Evolutionary conservation across 1,284 basidiomycete genomes (phyloP).

Genomic region (Boletellus deceptivus): DNA sequence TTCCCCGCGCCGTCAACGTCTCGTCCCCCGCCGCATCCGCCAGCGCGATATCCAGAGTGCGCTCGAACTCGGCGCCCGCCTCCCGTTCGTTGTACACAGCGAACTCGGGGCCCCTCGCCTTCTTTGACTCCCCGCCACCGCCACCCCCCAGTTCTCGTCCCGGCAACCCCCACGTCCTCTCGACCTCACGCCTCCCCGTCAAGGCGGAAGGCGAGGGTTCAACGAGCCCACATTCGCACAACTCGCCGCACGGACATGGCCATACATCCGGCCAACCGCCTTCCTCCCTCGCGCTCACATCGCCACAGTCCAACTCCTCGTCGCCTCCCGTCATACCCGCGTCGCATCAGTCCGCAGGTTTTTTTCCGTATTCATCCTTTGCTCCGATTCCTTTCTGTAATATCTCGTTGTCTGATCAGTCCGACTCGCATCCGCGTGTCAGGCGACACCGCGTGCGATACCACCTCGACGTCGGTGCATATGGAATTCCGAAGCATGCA

Average conservation of each 20-base stretch:
- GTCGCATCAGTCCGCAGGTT: slow-evolving; percentile 39
- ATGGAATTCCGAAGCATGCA: slow-evolving; percentile 56
- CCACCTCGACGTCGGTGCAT: slow-evolving; percentile 71
- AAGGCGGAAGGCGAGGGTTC: slow-evolving; percentile 47
- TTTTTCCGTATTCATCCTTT: slow-evolving; percentile 36
- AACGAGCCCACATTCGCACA: slow-evolving; percentile 28
- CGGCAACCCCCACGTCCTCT: slow-evolving; percentile 39
- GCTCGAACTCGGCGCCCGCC: slow-evolving; percentile 42
- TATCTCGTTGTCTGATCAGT: slow-evolving; percentile 27
- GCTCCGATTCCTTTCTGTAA: slow-evolving; percentile 29
- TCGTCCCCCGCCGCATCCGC: slow-evolving; percentile 28
- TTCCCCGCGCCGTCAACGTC: slow-evolving; percentile 34
- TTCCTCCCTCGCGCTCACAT: slow-evolving; percentile 45
- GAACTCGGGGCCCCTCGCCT: slow-evolving; percentile 38
- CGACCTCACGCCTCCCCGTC: slow-evolving; percentile 46
- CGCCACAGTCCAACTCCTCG: slow-evolving; percentile 39
- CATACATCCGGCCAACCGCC: slow-evolving; percentile 32
- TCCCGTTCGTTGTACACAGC: slow-evolving; percentile 44
- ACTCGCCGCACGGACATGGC: slow-evolving; percentile 30
- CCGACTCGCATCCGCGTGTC: slow-evolving; percentile 30
- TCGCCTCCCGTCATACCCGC: slow-evolving; percentile 36
- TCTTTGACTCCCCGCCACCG: slow-evolving; percentile 47
- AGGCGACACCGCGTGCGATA: slow-evolving; percentile 49
- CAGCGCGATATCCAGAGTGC: slow-evolving; percentile 39
- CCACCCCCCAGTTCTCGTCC: slow-evolving; percentile 40